Conservation (phyloP, 805 yeast genomes). For the Kodamaea restingae region DNA sequence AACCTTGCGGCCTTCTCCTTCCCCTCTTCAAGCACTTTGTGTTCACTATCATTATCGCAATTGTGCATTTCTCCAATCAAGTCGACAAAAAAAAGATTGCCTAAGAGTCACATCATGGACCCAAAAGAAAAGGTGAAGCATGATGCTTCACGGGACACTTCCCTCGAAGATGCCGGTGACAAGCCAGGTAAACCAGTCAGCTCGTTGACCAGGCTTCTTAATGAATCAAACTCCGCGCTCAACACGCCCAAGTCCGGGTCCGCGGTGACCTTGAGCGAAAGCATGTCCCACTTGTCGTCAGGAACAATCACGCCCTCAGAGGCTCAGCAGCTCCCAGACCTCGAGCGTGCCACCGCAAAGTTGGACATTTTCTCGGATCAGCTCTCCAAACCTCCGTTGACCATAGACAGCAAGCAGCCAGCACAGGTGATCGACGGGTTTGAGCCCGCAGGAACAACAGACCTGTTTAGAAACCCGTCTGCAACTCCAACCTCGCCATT, state of each 20-base stretch:
- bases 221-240: slow-evolving; percentile 27
- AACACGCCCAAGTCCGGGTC: slow-evolving; percentile 13
- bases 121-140: too few species aligned
- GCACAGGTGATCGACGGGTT: slow-evolving; percentile 8
- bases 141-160: too few species aligned
- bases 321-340: slow-evolving; percentile 3
- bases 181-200: slow-evolving; percentile 24
- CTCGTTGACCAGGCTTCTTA: slow-evolving; percentile 36
- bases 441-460: background rate
- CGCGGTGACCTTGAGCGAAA: slow-evolving; percentile 8
- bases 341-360: slow-evolving; percentile 6
- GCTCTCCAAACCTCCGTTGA: slow-evolving; percentile 1
- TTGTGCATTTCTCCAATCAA: background rate
- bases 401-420: slow-evolving; percentile 4
- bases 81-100: slow-evolving; percentile 1
- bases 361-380: slow-evolving; percentile 3
- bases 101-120: background rate
- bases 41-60: background rate
- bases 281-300: slow-evolving; percentile 4
- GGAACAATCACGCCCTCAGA: slow-evolving; percentile 11
- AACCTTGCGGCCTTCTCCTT: background rate
- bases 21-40: background rate
- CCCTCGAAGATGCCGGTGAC: background rate
- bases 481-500: slow-evolving; percentile 12
- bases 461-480: background rate